Base-by-base conservation (phyloP, 345 rosid genomes). In the Cardiospermum halicacabum region DNA sequence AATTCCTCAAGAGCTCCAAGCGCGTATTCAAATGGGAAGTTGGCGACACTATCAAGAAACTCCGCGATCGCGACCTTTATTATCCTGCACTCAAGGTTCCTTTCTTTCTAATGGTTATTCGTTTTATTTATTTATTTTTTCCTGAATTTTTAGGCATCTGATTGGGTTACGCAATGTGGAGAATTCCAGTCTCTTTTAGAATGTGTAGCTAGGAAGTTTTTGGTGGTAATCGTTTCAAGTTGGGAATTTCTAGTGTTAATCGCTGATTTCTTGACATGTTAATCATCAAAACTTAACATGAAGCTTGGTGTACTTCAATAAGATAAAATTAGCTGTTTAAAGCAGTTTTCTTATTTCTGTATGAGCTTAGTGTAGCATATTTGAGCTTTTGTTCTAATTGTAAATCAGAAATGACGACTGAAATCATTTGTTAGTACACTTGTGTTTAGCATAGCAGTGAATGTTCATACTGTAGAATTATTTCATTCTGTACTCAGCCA, bases 1-100 rank as follows among this genome's bases (percentile, higher is more conserved):
- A 66, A 62, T 89, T 94, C 82, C 77, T 94, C 72, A 91, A 81
- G 70, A 79, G 91, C 83, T 78, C 84, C 58, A 94, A 91, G 71
- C 90, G 86, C 58, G 97, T 82, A 21, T 94, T 71, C 81, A 94
- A 94, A 83, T 94, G 99, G 99, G 99, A 94, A 70, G 92, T 87
- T 2, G 96, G 90, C 15, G 85, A 85, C 64, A 89, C 99, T 24
- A 69, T 91, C 72, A 87, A 77, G 80, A 91, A 87, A 76, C 97
- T 94, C 65, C 91, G 99, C 42, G 65, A 60, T 62, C 91, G 89
- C 60, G 56, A 82, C 50, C 91, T 85, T 53, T 91, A 84, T 65
- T 80, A 64, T 69, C 96, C 97, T 3, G 96, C 97, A 26, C 86
- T 89, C 72, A 94, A 94, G 99, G 98, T 90, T 58, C 26, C 57